phyloP scores from a whole-genome alignment of 2,329 filamentous ascomycete genomes.

The Phyllosticta paracitricarpa region DNA sequence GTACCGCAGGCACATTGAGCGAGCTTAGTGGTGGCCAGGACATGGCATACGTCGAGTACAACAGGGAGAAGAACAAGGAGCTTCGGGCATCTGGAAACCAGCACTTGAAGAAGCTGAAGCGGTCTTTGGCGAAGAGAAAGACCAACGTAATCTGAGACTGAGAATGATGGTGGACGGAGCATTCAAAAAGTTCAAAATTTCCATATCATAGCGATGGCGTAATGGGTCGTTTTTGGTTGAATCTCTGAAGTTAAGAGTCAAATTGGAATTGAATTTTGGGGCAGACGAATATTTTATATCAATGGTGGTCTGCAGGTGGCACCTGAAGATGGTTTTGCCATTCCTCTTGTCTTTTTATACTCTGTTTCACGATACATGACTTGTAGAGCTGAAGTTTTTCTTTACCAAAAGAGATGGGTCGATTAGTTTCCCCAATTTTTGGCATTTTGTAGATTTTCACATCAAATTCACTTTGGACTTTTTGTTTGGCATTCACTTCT shows the following conservation, averaged over 20 bases:
- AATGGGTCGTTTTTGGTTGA: background rate
- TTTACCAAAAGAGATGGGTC: no score
- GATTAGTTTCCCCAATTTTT: no score
- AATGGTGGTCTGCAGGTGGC: no score
- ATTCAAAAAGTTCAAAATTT: background rate
- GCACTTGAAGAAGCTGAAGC: constrained; percentile 9
- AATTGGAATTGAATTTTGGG: background rate
- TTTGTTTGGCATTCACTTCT: no score
- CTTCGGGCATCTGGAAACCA: constrained; percentile 3
- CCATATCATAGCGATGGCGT: background rate
- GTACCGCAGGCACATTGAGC: constrained; percentile 75
- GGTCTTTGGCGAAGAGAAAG: constrained; percentile 6
- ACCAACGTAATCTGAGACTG: background rate
- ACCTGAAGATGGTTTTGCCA: no score
- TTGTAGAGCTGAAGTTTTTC: no score
- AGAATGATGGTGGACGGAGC: background rate
- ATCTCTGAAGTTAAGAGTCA: background rate
- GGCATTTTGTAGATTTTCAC: no score
- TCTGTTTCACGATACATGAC: no score
- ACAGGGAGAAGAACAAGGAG: constrained; percentile 11
- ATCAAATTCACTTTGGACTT: no score
- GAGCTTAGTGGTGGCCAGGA: constrained; percentile 86
- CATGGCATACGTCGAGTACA: constrained; percentile 65
- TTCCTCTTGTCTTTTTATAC: no score
- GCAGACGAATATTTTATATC: no score